phyloP scores from a whole-genome alignment of 805 yeast species.

The Yamadazyma ubonensis region DNA sequence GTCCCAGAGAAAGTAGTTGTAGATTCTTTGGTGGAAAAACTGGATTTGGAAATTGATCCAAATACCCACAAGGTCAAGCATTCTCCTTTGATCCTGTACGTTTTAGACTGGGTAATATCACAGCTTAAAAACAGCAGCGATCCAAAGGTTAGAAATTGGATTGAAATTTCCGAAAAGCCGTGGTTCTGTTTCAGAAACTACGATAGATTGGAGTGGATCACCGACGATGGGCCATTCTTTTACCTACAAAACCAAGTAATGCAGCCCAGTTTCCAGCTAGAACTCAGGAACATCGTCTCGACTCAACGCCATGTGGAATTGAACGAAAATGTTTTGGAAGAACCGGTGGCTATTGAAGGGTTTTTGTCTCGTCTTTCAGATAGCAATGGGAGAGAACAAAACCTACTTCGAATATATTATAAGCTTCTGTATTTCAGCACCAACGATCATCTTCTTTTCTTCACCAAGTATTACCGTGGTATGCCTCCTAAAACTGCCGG shows the following conservation, averaged over 20 bases:
- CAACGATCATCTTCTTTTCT: constrained; percentile 58
- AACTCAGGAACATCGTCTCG: constrained; percentile 47
- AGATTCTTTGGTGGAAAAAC: constrained; percentile 4
- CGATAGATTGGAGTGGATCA: constrained; percentile 64
- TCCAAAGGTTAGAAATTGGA: constrained; percentile 17
- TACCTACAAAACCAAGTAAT: constrained; percentile 29
- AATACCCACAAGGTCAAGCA: constrained; percentile 26
- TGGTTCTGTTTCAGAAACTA: constrained; percentile 63
- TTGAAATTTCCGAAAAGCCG: constrained; percentile 25
- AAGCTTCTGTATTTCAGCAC: constrained; percentile 65
- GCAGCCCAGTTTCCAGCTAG: constrained; percentile 50
- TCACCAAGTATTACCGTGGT: constrained; percentile 52
- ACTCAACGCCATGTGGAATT: constrained; percentile 4
- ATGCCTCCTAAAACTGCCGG: constrained; percentile 52
- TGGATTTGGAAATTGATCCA: background rate
- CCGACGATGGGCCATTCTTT: constrained; percentile 27
- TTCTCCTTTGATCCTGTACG: constrained; percentile 32
- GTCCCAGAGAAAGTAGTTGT: constrained; percentile 42
- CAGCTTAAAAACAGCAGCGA: constrained; percentile 22
- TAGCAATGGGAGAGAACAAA: constrained; percentile 43
- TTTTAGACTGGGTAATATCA: constrained; percentile 36
- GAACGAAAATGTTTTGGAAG: background rate
- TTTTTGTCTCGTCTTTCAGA: constrained; percentile 60
- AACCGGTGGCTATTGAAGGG: constrained; percentile 66
- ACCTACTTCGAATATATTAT: constrained; percentile 42